Evolutionary conservation across 495 filamentous ascomycete species (phyloP).

Genomic region (Trichoderma reesei): DNA sequence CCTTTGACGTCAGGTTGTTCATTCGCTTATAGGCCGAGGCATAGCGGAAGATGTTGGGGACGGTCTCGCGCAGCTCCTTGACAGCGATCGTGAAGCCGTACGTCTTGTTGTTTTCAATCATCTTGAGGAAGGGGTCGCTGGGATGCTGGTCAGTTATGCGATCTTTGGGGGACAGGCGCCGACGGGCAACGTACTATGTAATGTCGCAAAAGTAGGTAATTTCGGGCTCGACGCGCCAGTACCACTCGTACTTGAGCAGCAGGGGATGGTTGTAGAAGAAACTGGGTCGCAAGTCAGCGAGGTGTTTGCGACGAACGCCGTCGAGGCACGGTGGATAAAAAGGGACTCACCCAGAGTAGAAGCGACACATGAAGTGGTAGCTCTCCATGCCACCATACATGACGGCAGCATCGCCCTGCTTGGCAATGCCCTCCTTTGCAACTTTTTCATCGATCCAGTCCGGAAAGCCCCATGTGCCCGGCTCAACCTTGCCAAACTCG

Average conservation of each 20-base stretch:
- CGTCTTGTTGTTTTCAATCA: constrained; percentile 89
- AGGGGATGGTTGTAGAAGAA: constrained; percentile 98
- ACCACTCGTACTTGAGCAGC: constrained; percentile 96
- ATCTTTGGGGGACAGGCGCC: not conserved
- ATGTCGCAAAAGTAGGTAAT: constrained; percentile 99
- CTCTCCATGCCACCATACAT: constrained; percentile 99
- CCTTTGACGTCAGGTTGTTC: constrained; percentile 83
- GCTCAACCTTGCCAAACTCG: constrained; percentile 91
- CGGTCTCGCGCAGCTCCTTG: constrained; percentile 95
- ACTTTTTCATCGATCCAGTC: constrained; percentile 93
- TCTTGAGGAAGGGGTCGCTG: constrained; percentile 91
- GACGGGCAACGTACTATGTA: constrained; percentile 67
- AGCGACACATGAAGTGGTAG: constrained; percentile 97
- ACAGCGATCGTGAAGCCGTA: constrained; percentile 99
- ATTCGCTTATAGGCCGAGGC: constrained; percentile 97
- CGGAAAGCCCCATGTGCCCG: constrained; percentile 89
- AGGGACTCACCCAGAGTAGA: constrained; percentile 80
- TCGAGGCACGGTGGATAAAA: not conserved
- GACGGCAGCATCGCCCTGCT: constrained; percentile 94
- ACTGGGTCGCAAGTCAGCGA: constrained; percentile 30
- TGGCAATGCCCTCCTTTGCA: constrained; percentile 87
- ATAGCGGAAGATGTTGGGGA: constrained; percentile 98
- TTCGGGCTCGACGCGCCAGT: constrained; percentile 98
- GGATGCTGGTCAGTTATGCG: not conserved
- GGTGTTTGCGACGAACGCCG: too few species aligned